phyloP scores from a whole-genome alignment of 108 stramenopile genomes.

The Pseudonitzschia multiseries region DNA sequence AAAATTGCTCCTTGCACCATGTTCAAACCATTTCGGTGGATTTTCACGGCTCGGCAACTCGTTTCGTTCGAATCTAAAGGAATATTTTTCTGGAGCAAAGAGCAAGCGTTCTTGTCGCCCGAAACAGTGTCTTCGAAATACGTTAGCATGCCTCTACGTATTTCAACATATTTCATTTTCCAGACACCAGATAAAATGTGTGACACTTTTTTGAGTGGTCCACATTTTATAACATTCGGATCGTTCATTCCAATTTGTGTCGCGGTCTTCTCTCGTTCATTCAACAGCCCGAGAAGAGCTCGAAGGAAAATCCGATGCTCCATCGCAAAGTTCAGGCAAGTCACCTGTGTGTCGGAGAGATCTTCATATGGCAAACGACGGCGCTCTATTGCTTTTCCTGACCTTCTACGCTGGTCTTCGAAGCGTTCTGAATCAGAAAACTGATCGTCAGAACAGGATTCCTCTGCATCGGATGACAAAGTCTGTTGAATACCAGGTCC shows the following conservation, averaged over 20 bases:
- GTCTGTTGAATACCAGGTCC: not conserved
- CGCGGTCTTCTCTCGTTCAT: conserved; percentile 58
- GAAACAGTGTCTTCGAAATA: conserved; percentile 60
- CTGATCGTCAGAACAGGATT: conserved; percentile 10
- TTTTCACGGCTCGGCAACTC: conserved; percentile 69
- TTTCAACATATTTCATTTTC: conserved; percentile 81
- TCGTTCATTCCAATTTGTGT: conserved; percentile 58
- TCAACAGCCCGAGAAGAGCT: conserved; percentile 62
- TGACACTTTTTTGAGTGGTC: conserved; percentile 78
- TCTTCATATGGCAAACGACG: conserved; percentile 14
- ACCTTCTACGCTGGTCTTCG: not conserved
- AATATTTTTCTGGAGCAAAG: conserved; percentile 65
- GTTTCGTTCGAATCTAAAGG: conserved; percentile 52
- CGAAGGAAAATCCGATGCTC: conserved; percentile 81
- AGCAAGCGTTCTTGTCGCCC: conserved; percentile 30
- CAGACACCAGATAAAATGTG: conserved; percentile 71
- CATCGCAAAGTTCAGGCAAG: conserved; percentile 53
- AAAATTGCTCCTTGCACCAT: conserved; percentile 46
- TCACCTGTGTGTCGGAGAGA: conserved; percentile 8
- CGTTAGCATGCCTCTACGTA: conserved; percentile 71
- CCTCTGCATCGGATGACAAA: conserved; percentile 5
- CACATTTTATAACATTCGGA: conserved; percentile 64
- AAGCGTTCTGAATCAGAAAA: conserved; percentile 10
- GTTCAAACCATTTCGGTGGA: conserved; percentile 52
- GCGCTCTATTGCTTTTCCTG: not conserved